Base-by-base conservation (phyloP, 2,329 filamentous ascomycete genomes). In the Elsinoe batatas region DNA sequence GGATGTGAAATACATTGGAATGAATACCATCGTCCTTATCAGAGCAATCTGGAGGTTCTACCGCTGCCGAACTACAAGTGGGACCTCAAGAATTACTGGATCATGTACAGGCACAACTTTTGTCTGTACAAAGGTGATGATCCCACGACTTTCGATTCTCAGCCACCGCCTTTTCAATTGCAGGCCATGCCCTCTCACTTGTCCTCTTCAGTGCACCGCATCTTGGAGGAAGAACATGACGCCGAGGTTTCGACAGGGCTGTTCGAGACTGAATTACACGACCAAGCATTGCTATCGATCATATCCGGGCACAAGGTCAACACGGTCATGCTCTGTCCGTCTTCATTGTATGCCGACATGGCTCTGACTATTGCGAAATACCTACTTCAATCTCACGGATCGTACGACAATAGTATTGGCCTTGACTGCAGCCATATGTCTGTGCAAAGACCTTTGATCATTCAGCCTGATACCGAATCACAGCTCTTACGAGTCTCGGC, bases 1-100 rank as follows among this genome's bases (percentile, higher is more conserved):
- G 83, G 82, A 0, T 60, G 82, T 1, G 68, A 74, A 3, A 68
- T 87, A 20, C 70, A 80, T 60, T 88, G 82, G 81, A 74, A 76
- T 47, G 82, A 82, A 64, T 83, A 77, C 61, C 78, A 83, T 62
- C 67, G 72, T 3, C 71, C 74, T 20, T 80, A 78, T 58, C 69
- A 75, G 57, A 57, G 62, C 1, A 66, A 66, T 1, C 70, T 76
- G n/a, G 66, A 69, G 0, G 66, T 84, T 2, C 64, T 83, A 1
- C 69, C 77, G 26, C 67, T 85, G 2, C 82, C 82, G 1, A 59
- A 63, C 1, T 72, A 72, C 53, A 38, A 43, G 3, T 72, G 60
- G 59, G 59, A 70, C 38, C 44, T 61, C 5, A 70, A 71, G 58
- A 64, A 62, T 13, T 70, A 69, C 61, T 72, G 69, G 69, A 61